Evolutionary conservation across 169 alveolate genomes (phyloP), one percentile per base, ranked within the genome.

Genomic region (Amoebophrya sp.): DNA sequence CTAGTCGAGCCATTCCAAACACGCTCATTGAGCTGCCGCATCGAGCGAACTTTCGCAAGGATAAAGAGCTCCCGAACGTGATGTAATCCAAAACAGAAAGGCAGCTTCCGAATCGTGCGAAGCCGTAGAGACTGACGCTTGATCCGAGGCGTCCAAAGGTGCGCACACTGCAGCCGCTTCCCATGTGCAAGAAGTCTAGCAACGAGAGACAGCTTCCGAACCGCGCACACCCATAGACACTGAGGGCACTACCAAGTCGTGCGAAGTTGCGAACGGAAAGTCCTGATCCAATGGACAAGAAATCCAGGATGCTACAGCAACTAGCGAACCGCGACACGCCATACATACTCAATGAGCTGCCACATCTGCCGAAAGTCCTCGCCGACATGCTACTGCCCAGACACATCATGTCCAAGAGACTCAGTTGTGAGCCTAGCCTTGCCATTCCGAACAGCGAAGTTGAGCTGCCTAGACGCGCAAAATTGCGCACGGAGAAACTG

Each of bases 211-310:
- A 47, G 65, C 29, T 12, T 47, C 65, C 65, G 29, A 47, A 12
- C 29, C 65, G 90, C 1, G 90, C 12, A 26, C n/a, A 26, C 54
- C 90, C 90, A 47, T 34, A 89, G 41, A 33, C 90, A 10, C 53
- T 34, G 41, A 89, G 23, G 36, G 91, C 14, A 38, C 91, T 40
- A 38, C 65, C 65, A 36, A 89, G 65, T 39, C 91, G 39, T 3
- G 36, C 65, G 91, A 3, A 89, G 91, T n/a, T 39, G 26, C 91
- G 91, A 29, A 39, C 76, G 26, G 91, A 89, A 1, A 89, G 3
- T 26, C 53, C n/a, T 10, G 40, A 23, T n/a, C 91, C 91, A 36
- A 89, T 0, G 39, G 39, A 24, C 76, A 89, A 33, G 91, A 10
- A 89, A n/a, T 89, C 65, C 76, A 89, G 24, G 39, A 89, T 38